Evolutionary conservation across 768 basidiomycete species (phyloP), one percentile per base, ranked within the genome.

Genomic region (Xanthoconium purpureum): DNA sequence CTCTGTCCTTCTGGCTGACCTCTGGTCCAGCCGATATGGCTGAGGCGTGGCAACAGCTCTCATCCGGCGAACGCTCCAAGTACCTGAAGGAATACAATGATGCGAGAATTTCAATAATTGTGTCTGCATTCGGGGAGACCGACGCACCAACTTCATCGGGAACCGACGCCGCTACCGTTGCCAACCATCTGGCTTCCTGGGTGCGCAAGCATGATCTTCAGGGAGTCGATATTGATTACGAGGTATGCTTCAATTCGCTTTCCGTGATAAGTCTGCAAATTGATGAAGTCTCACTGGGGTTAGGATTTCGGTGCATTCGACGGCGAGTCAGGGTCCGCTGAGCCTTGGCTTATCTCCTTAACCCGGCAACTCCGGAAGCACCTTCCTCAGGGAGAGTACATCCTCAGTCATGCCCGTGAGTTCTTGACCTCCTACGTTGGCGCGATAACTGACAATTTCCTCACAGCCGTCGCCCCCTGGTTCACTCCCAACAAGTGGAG

Each of bases 271-370:
- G 47, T 32, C 10, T 9, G 13, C 29, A 1, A 20, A 17, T 18
- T 46, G 14, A 50, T 18, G 38, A 7, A 6, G 3, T 11, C 13
- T 39, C 24, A 24, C 24, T 24, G 24, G 1, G 32, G 13, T 11
- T 53, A 86, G 82, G 87, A 88, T 61, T 86, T 88, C 62, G 70
- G 73, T 60, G 85, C 86, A 18, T 64, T 64, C 20, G 77, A 80
- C 12, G 71, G 74, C 45, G 2, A 5, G 5, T 32, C 37, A 5
- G 82, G 80, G 11, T 71, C 61, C 13, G 87, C 83, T 3, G 85
- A 86, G 71, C 39, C 66, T 6, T 75, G 74, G 74, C 61, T 75
- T 12, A 63, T 64, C 17, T 62, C 59, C 15, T 69, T 74, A 15
- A 75, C 74, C 5, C 50, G 53, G 28, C 60, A 66, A 8, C 66